These are phyloP conservation scores for Dothistroma septosporum DNA, from an alignment of 2,329 filamentous ascomycete genomes.

Conservation along the genomic window DNA sequence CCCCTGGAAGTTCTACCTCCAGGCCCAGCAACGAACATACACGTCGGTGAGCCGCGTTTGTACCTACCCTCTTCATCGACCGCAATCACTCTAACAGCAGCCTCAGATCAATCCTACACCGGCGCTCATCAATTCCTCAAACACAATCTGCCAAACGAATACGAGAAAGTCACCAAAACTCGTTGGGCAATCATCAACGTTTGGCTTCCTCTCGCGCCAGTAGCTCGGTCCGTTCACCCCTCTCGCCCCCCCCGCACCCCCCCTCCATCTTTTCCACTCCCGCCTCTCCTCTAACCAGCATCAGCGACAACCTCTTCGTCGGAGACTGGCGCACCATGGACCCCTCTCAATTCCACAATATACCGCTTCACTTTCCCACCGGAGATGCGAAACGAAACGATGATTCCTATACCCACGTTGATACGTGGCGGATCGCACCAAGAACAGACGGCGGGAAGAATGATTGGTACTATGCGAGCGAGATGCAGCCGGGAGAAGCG, in stretches of 20 bases:
- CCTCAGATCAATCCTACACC: conserved; percentile 1
- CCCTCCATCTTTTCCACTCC: too few relatives aligned
- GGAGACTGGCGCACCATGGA: conserved; percentile 7
- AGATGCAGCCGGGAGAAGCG: conserved; percentile 58
- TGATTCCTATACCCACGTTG: neutral
- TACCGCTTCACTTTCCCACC: neutral
- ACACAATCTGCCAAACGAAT: neutral
- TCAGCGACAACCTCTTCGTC: conserved; percentile 8
- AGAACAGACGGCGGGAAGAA: conserved; percentile 39
- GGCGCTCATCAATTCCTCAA: neutral
- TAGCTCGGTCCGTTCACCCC: neutral
- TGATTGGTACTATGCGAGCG: conserved; percentile 58
- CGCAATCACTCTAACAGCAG: neutral
- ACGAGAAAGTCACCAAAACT: neutral
- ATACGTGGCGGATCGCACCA: neutral
- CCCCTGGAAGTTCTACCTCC: neutral
- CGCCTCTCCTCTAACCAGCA: too few relatives aligned
- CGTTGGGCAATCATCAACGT: conserved; percentile 8
- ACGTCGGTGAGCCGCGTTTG: neutral
- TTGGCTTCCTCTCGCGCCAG: conserved; percentile 4
- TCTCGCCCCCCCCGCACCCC: too few relatives aligned
- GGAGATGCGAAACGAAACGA: conserved; percentile 30
- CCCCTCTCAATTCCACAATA: neutral
- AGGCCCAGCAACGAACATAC: neutral
- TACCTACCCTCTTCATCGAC: neutral